phyloP scores from a whole-genome alignment of 306 rosid species.

The Begonia peltatifolia region DNA sequence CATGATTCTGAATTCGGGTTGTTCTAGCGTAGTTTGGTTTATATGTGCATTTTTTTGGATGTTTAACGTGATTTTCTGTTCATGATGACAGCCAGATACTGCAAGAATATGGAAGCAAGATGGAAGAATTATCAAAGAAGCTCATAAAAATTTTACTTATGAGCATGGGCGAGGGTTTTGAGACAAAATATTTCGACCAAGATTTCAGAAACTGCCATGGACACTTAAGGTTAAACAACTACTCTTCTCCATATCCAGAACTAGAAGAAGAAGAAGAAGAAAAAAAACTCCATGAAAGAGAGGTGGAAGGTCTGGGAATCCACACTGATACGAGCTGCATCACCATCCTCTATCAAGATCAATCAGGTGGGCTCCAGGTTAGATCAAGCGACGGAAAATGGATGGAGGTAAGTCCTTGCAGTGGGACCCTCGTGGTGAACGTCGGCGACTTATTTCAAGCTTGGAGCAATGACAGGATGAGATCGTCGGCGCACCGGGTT shows the following conservation, averaged over 20 bases:
- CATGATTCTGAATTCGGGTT: slow-evolving; percentile 56
- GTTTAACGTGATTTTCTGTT: slow-evolving; percentile 4
- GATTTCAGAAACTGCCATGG: slow-evolving; percentile 77
- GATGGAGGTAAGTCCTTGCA: slow-evolving; percentile 68
- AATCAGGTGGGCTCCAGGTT: slow-evolving; percentile 82
- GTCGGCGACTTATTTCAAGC: slow-evolving; percentile 90
- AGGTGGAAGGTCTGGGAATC: slow-evolving; percentile 88
- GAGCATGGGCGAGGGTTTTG: slow-evolving; percentile 57
- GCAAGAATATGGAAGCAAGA: slow-evolving; percentile 74
- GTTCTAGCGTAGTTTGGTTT: not conserved
- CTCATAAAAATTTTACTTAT: slow-evolving; percentile 37
- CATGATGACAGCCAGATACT: slow-evolving; percentile 40
- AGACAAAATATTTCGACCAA: slow-evolving; percentile 27
- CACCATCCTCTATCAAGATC: slow-evolving; percentile 69
- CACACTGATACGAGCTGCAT: slow-evolving; percentile 95
- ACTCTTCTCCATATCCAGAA: slow-evolving; percentile 23
- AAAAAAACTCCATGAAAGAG: not conserved
- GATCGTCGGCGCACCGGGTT: slow-evolving; percentile 87
- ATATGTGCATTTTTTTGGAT: slow-evolving; percentile 1
- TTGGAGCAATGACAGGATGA: slow-evolving; percentile 73
- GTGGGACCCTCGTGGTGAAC: slow-evolving; percentile 71
- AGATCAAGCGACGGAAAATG: slow-evolving; percentile 64
- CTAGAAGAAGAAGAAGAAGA: slow-evolving; percentile 19
- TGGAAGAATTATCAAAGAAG: slow-evolving; percentile 57
- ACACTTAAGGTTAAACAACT: slow-evolving; percentile 74